Base-by-base conservation (phyloP, 768 basidiomycete genomes). In the Podaxis pistillaris region DNA sequence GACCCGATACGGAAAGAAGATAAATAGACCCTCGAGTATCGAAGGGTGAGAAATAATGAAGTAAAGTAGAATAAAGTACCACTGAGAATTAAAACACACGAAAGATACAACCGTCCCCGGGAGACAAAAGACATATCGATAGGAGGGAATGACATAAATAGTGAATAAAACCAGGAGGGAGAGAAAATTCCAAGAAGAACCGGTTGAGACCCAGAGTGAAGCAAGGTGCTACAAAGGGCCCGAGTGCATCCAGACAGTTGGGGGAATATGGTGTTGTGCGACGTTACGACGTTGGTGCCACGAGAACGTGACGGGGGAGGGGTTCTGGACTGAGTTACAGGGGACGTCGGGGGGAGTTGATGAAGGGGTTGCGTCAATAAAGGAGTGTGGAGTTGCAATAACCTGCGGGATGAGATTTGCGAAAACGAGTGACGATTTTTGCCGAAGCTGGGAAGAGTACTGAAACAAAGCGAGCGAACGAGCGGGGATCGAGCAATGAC, bases 51-150 rank as follows among this genome's bases (percentile, higher is more conserved):
- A 53, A 54, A 28, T 53, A 41, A 60, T 24, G 49, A 57, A 22
- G 13, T 36, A 22, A 24, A 38, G 30, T 58, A 58, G 24, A 61
- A 53, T 38, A 11, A 38, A 55, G 37, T 53, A 19, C 52, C 52
- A 41, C 53, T n/a, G 22, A 37, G 54, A 38, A 30, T 58, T 58
- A 54, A 55, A 56, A 56, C 19, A n/a, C 17, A 62, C 17, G 8
- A 54, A 54, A 36, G 36, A 54, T 28, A 37, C 33, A 38, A 55
- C 61, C 54, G 54, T 62, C 61, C 61, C 61, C 61, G 11, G 15
- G 19, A 56, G 5, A 37, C 22, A 41, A 53, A 22, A 19, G 28
- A 54, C 26, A 62, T 50, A 50, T 46, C 24, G 30, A 12, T 50
- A n/a, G n/a, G 13, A 44, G n/a, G 26, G 19, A 28, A 50, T 24